Base-by-base conservation (phyloP, 305 asterid species). In the Fraxinus paxiana region DNA sequence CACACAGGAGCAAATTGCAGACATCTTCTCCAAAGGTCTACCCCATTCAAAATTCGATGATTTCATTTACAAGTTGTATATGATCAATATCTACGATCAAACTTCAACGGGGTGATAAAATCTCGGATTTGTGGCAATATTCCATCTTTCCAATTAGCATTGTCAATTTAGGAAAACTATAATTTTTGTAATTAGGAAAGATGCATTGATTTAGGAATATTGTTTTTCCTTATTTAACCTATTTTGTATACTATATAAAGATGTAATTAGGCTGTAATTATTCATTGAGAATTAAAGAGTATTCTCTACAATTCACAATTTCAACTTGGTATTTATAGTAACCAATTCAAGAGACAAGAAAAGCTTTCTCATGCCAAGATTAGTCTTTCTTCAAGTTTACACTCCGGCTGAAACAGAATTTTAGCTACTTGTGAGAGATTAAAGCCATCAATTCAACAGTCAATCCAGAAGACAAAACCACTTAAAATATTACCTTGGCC, bases 401-500 rank as follows among this genome's bases (percentile, higher is more conserved):
- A 20, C 71, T 8, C 31, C 3, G 2, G 30, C 33, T 20, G 34
- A 61, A 22, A 61, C 31, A 22, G 33, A 61, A 61, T 61, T 20
- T 61, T 61, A 24, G n/a, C 15, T 8, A 6, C 71, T 61, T 59
- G 75, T 33, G 28, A 71, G 80, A 73, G 41, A 78, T 48, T 33
- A 33, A 56, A 56, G 54, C 78, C 56, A 63, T 37, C 15, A 31
- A 6, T 51, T 75, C n/a, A 77, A 67, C 65, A 46, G 10, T 80
- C 48, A 77, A 37, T 70, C 9, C 54, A 67, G 30, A 82, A 75
- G 65, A 75, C 10, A 10, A 78, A 83, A 7, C 35, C 17, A 35
- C 75, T 61, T 54, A 7, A 78, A 69, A 77, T 48, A 70, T 82
- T 95, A 95, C 99, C 97, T 76, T 37, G 78, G 92, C 97, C 85